Conservation (phyloP, 2,329 filamentous ascomycete species). For the Dactylonectria estremocensis region DNA sequence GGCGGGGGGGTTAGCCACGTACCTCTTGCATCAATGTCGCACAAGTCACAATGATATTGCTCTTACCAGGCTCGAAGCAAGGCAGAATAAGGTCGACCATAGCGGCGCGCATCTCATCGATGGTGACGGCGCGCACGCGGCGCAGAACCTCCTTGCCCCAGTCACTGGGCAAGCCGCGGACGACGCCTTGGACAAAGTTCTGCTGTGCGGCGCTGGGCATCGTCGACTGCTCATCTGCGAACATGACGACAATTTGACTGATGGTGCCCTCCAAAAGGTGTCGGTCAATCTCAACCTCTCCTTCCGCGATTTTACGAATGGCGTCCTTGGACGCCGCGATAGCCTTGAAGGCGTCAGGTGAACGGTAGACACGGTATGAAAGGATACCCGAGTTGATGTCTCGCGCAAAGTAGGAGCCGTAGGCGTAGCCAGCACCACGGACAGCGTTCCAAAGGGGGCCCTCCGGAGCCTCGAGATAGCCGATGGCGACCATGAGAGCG, state of each 20-base stretch:
- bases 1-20: conserved; percentile 54
- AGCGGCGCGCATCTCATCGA: conserved; percentile 82
- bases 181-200: conserved; percentile 86
- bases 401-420: conserved; percentile 85
- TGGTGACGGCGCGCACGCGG: conserved; percentile 81
- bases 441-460: conserved; percentile 95
- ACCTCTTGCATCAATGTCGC: conserved; percentile 89
- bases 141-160: conserved; percentile 85
- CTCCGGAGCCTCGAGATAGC: conserved; percentile 94
- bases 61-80: conserved; percentile 83
- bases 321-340: conserved; percentile 83
- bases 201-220: conserved; percentile 86
- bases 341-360: conserved; percentile 90
- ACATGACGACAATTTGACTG: conserved; percentile 86
- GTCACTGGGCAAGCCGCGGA: conserved; percentile 81
- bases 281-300: conserved; percentile 80
- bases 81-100: conserved; percentile 84
- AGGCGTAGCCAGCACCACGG: conserved; percentile 93
- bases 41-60: conserved; percentile 91
- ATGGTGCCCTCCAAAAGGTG: conserved; percentile 91
- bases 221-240: conserved; percentile 91
- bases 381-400: conserved; percentile 85
- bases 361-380: conserved; percentile 90
- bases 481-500: conserved; percentile 87
- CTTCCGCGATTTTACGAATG: conserved; percentile 81